These are phyloP conservation scores for Schizosaccharomyces octosporus DNA, from an alignment of 805 yeast species.

Conservation along the genomic window DNA sequence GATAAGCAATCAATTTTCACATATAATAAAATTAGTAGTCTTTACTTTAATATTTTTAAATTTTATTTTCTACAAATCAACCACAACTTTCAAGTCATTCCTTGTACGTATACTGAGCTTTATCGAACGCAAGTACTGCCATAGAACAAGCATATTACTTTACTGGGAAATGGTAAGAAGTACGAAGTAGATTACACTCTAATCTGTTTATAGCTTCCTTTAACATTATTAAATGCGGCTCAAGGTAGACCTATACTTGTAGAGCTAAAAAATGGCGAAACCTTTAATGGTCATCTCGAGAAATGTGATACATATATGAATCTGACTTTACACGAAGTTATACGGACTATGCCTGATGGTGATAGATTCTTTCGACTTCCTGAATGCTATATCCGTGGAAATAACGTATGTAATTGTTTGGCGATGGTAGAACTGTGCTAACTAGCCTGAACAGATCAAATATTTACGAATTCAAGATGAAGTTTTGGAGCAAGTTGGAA, in stretches of 20 bases:
- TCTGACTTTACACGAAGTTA: slow-evolving; percentile 53
- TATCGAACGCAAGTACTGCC: too few species aligned
- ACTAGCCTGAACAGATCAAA: slow-evolving; percentile 13
- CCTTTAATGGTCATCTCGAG: slow-evolving; percentile 56
- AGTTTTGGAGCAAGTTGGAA: slow-evolving; percentile 1
- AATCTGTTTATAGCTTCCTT: slow-evolving; percentile 43
- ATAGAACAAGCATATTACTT: too few species aligned
- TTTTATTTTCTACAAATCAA: too few species aligned
- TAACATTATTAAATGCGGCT: slow-evolving; percentile 71
- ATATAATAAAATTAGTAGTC: too few species aligned
- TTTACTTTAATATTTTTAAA: too few species aligned
- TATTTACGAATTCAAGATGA: slow-evolving; percentile 20
- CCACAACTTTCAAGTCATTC: too few species aligned
- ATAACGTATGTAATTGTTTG: slow-evolving; percentile 24
- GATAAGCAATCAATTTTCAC: too few species aligned
- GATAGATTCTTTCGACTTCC: slow-evolving; percentile 36
- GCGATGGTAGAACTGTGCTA: slow-evolving; percentile 2
- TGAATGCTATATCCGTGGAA: slow-evolving; percentile 66
- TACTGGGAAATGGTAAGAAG: too few species aligned
- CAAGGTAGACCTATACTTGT: slow-evolving; percentile 70
- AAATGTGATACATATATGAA: slow-evolving; percentile 95
- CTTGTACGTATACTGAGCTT: too few species aligned
- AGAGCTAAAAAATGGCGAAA: slow-evolving; percentile 79
- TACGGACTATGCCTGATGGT: slow-evolving; percentile 36
- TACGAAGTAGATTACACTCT: too few species aligned